These are phyloP conservation scores for Perilla frutescens DNA, from an alignment of 257 asterid genomes.

Conservation along the genomic window DNA sequence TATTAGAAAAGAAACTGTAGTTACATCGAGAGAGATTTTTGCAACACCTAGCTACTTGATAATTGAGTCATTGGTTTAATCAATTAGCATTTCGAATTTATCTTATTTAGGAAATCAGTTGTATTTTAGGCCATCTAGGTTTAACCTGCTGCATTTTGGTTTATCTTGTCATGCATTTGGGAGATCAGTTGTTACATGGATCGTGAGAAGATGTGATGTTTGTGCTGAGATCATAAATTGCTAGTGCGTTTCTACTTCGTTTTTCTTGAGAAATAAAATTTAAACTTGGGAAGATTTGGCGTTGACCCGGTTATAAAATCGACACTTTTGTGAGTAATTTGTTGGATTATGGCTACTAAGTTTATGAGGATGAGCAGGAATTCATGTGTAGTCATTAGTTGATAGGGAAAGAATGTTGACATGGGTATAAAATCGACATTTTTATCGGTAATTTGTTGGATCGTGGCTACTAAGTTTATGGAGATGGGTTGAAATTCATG, in stretches of 20 bases:
- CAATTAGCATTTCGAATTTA: background rate
- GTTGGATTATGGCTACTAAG: background rate
- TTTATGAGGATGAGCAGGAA: constrained; percentile 1
- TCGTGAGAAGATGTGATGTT: background rate
- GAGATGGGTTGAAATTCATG: constrained; percentile 7
- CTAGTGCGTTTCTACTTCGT: constrained; percentile 1
- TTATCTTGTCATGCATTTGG: background rate
- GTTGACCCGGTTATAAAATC: background rate
- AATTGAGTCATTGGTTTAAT: background rate
- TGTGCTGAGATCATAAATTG: background rate
- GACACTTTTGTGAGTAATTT: background rate
- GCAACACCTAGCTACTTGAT: background rate
- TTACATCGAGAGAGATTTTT: background rate
- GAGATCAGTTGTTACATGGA: constrained; percentile 17
- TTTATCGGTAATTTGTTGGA: too few relatives aligned
- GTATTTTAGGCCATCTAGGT: background rate
- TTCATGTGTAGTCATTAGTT: background rate
- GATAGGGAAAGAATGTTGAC: background rate
- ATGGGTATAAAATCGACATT: too few relatives aligned
- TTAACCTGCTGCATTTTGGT: background rate
- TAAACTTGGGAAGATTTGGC: background rate
- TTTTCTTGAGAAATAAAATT: background rate
- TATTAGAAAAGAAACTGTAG: background rate
- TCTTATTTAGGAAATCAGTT: background rate
- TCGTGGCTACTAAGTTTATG: background rate